Evolutionary conservation across 164 flowering plant species (phyloP).

Genomic region (Umbellularia californica): DNA sequence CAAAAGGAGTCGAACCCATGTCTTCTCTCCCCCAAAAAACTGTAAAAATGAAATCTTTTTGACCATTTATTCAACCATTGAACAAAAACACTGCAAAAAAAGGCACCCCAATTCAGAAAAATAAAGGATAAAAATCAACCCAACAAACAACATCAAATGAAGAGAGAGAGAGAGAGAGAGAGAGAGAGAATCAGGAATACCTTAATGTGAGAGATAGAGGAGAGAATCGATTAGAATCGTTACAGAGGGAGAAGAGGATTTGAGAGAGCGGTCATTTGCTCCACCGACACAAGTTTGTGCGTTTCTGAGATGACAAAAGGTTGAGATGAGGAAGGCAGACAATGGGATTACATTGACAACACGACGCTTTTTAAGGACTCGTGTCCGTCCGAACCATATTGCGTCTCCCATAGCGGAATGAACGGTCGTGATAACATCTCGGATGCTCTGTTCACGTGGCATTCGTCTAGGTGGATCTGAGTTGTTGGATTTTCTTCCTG

Average conservation of each 20-base stretch:
- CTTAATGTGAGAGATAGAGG: background rate
- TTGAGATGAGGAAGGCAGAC: no score
- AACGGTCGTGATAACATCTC: no score
- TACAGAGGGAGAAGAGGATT: background rate
- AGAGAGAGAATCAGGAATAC: background rate
- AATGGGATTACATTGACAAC: no score
- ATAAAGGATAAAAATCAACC: no score
- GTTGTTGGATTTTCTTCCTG: no score
- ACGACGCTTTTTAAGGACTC: no score
- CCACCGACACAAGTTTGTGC: slow-evolving; percentile 9
- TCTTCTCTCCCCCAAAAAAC: background rate
- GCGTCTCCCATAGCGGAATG: no score
- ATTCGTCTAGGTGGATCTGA: no score
- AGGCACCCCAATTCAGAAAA: background rate
- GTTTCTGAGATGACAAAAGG: no score
- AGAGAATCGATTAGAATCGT: no score
- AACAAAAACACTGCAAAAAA: background rate
- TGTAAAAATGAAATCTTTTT: background rate
- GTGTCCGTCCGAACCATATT: no score
- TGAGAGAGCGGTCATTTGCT: background rate
- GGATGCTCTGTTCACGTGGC: no score
- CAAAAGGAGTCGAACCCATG: background rate
- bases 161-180: background rate
- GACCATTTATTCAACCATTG: background rate
- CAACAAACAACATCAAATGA: background rate